Percentiles rank a stretch among this genome's conserved stretches.
These are phyloP conservation scores for Phialophora verrucosa DNA, from an alignment of 2,329 filamentous ascomycete species.

Conservation along the genomic window DNA sequence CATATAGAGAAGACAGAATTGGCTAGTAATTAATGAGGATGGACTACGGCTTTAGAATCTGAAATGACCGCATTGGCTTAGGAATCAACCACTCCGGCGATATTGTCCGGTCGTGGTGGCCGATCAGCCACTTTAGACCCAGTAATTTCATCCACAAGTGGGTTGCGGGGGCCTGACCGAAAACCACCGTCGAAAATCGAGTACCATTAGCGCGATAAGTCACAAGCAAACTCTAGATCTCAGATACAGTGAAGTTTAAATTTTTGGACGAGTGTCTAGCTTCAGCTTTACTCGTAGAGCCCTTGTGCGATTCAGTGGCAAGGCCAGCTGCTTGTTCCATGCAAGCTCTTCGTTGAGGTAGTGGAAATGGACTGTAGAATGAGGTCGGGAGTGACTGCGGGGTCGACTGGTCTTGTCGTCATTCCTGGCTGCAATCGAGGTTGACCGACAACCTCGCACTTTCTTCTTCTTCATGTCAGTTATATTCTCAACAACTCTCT, in stretches of 20 bases:
- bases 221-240: neutral
- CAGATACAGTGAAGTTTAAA: neutral
- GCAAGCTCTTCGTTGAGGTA: neutral
- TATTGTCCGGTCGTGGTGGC: neutral
- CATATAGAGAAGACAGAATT: neutral
- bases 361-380: neutral
- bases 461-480: neutral
- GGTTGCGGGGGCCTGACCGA: neutral
- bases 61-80: neutral
- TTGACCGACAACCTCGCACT: neutral
- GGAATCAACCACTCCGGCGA: neutral
- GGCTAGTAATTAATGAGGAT: neutral
- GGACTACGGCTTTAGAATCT: neutral
- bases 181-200: neutral
- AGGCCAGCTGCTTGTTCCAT: neutral
- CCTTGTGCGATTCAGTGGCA: neutral
- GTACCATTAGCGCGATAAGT: neutral
- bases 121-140: neutral
- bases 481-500: neutral
- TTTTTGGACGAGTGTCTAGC: neutral
- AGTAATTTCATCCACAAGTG: neutral
- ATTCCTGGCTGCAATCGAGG: neutral
- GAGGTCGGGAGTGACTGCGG: neutral
- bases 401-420: neutral
- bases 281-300: neutral